Evolutionary conservation across 2,329 filamentous ascomycete genomes (phyloP).

Genomic region (Xylaria sp.): DNA sequence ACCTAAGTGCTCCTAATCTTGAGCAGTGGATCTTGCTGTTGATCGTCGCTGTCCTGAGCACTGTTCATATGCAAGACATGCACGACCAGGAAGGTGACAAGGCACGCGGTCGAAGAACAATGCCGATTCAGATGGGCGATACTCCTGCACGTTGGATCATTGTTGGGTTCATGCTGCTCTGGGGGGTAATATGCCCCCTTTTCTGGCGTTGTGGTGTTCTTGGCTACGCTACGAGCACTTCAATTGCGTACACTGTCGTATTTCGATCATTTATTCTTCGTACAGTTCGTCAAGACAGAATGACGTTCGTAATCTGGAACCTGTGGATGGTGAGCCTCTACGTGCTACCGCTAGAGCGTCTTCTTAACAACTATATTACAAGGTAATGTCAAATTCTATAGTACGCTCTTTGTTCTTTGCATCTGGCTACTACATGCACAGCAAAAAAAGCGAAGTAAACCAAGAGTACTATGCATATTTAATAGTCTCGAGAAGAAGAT

Average conservation of each 20-base stretch:
- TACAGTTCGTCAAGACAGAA: slow-evolving; percentile 5
- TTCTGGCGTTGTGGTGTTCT: slow-evolving; percentile 17
- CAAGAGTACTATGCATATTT: too few relatives aligned
- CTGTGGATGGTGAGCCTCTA: slow-evolving; percentile 21
- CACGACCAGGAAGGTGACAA: slow-evolving; percentile 41
- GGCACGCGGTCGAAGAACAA: slow-evolving; percentile 31
- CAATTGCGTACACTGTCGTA: slow-evolving; percentile 4
- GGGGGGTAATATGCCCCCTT: slow-evolving; percentile 10
- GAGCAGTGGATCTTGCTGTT: slow-evolving; percentile 35
- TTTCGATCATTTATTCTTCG: slow-evolving; percentile 5
- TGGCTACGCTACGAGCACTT: slow-evolving; percentile 6
- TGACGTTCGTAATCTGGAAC: slow-evolving; percentile 14
- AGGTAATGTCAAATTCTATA: not conserved
- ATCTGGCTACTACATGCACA: too few relatives aligned
- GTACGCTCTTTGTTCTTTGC: too few relatives aligned
- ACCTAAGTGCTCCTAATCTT: not conserved
- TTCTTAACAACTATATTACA: not conserved
- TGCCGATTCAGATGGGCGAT: slow-evolving; percentile 39
- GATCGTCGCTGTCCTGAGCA: slow-evolving; percentile 35
- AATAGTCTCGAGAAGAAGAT: too few relatives aligned
- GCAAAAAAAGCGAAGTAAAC: too few relatives aligned
- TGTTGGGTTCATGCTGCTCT: not conserved
- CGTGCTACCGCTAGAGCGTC: not conserved
- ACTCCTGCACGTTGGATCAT: slow-evolving; percentile 8
- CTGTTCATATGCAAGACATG: slow-evolving; percentile 41